Conservation (phyloP, 768 basidiomycete species). For the Polyporus arcularius region DNA sequence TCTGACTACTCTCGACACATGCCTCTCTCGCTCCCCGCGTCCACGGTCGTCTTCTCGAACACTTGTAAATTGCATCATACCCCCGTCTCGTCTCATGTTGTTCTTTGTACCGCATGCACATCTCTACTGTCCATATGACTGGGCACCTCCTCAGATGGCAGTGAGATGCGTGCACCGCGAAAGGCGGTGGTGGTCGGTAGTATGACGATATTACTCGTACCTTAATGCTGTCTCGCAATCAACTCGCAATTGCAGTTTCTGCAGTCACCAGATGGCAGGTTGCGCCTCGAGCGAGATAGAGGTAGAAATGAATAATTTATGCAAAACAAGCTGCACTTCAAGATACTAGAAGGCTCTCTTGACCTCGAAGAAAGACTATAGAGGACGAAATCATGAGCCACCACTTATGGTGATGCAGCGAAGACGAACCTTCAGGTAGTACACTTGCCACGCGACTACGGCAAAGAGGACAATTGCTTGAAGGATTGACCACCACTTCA, state of each 20-base stretch:
- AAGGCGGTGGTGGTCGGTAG: not conserved
- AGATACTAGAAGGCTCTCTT: conserved; percentile 73
- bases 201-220: not conserved
- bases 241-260: too few relatives aligned
- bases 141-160: not conserved
- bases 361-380: conserved; percentile 89
- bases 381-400: conserved; percentile 11
- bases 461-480: conserved; percentile 86
- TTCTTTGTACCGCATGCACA: conserved; percentile 19
- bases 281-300: not conserved
- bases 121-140: conserved; percentile 5
- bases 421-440: conserved; percentile 84
- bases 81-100: conserved; percentile 14
- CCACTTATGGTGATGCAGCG: not conserved
- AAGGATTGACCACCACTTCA: conserved; percentile 98
- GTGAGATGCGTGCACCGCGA: not conserved
- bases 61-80: conserved; percentile 20
- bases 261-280: too few relatives aligned
- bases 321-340: conserved; percentile 12
- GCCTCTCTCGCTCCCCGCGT: not conserved
- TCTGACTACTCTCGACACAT: conserved; percentile 4
- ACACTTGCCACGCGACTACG: conserved; percentile 96
- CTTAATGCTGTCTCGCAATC: too few relatives aligned
- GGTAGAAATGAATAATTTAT: conserved; percentile 13
- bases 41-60: not conserved